Evolutionary conservation across 2,329 filamentous ascomycete species (phyloP).

Genomic region (Exophiala calicioides): DNA sequence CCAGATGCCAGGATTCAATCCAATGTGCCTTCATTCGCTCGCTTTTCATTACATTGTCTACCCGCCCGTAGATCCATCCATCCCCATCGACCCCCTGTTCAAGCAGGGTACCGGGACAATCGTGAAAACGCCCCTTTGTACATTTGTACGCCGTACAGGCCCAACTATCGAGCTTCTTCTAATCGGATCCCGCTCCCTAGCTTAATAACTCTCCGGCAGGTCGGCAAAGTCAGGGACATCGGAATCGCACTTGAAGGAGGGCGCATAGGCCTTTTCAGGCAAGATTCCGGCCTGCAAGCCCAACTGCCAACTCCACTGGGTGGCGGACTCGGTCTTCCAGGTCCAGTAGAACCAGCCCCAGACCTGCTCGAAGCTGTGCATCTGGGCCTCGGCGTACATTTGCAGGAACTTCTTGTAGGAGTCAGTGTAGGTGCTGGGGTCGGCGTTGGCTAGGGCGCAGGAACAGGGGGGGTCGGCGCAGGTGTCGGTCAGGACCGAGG

Average conservation of each 20-base stretch:
- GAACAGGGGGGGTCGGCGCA: conserved; percentile 74
- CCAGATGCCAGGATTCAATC: not conserved
- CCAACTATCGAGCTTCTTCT: not conserved
- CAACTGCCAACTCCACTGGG: conserved; percentile 90
- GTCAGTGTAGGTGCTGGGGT: conserved; percentile 65
- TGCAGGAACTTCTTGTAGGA: conserved; percentile 82
- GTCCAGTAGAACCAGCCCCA: conserved; percentile 99
- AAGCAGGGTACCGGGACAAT: too few relatives aligned
- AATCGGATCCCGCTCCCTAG: not conserved
- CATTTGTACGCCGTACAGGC: too few relatives aligned
- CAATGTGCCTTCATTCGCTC: too few relatives aligned
- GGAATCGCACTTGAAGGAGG: conserved; percentile 67
- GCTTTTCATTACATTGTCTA: too few relatives aligned
- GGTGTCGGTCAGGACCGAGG: conserved; percentile 66
- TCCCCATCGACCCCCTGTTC: too few relatives aligned
- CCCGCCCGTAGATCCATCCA: too few relatives aligned
- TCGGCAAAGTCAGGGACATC: conserved; percentile 45
- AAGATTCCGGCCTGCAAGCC: conserved; percentile 77
- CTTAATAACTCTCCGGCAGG: conserved; percentile 25
- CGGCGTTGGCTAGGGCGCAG: conserved; percentile 75
- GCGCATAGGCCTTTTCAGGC: conserved; percentile 70
- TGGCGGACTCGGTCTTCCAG: conserved; percentile 82
- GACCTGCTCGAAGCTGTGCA: conserved; percentile 87
- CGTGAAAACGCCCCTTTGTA: too few relatives aligned
- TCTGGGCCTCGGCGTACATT: conserved; percentile 94